Conservation (phyloP, 495 filamentous ascomycete species). For the Penicillium mononematosum region DNA sequence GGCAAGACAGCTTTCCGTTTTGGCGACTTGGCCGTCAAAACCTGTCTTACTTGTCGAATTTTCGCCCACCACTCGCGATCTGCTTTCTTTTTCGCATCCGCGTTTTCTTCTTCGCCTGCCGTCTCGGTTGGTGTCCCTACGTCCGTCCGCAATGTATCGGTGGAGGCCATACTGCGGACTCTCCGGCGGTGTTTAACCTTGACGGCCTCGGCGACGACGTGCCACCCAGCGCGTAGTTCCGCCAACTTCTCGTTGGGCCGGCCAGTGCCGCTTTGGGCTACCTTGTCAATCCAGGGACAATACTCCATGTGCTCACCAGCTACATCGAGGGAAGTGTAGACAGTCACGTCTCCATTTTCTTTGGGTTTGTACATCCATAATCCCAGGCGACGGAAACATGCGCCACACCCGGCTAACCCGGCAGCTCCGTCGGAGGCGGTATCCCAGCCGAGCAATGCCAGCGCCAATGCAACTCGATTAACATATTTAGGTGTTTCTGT, state of each 20-base stretch:
- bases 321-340: conserved; percentile 63
- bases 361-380: conserved; percentile 86
- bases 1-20: conserved; percentile 24
- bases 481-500: conserved; percentile 28
- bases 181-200: conserved; percentile 41
- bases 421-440: conserved; percentile 62
- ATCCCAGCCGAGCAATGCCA: conserved; percentile 88
- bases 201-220: conserved; percentile 42
- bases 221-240: conserved; percentile 45
- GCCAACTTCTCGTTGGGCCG: conserved; percentile 34
- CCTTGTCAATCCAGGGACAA: conserved; percentile 72
- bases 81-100: conserved; percentile 39
- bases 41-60: conserved; percentile 48
- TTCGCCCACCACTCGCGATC: conserved; percentile 55
- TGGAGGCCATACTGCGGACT: conserved; percentile 30
- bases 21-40: conserved; percentile 44
- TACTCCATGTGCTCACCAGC: conserved; percentile 73
- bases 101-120: conserved; percentile 29
- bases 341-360: conserved; percentile 53
- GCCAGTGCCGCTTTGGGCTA: conserved; percentile 53
- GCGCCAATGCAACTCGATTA: conserved; percentile 65
- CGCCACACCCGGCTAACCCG: conserved; percentile 72
- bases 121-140: conserved; percentile 20
- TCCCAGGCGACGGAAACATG: conserved; percentile 85
- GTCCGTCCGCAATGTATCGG: conserved; percentile 25